These are phyloP conservation scores for Trichosporon faecale DNA, from an alignment of 1,284 basidiomycete species.

Conservation along the genomic window DNA sequence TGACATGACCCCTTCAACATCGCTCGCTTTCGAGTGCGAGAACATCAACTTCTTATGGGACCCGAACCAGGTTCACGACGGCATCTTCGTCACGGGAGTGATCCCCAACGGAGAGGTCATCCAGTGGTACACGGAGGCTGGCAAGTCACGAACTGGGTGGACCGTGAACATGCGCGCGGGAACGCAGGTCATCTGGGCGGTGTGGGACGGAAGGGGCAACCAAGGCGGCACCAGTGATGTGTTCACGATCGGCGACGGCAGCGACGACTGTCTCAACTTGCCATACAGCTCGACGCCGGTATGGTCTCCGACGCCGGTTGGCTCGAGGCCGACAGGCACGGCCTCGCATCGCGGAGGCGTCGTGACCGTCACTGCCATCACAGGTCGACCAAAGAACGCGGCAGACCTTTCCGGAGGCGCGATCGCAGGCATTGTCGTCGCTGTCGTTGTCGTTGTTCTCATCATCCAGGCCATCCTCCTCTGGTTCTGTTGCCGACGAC, in stretches of 20 bases:
- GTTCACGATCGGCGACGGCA: slow-evolving; percentile 28
- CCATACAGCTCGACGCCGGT: slow-evolving; percentile 38
- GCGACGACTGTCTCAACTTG: slow-evolving; percentile 32
- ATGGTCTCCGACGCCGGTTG: slow-evolving; percentile 17
- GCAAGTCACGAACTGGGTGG: slow-evolving; percentile 24
- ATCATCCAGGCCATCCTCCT: slow-evolving; percentile 35
- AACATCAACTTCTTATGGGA: slow-evolving; percentile 37
- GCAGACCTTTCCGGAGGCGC: slow-evolving; percentile 25
- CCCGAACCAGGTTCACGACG: slow-evolving; percentile 20
- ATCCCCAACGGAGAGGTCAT: slow-evolving; percentile 46
- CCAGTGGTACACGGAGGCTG: slow-evolving; percentile 21
- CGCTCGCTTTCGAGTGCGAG: slow-evolving; percentile 28
- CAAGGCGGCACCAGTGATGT: slow-evolving; percentile 39
- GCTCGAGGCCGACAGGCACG: slow-evolving; percentile 10
- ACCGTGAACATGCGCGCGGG: slow-evolving; percentile 39
- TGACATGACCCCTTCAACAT: background rate
- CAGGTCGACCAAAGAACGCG: slow-evolving; percentile 15
- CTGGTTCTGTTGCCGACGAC: slow-evolving; percentile 46
- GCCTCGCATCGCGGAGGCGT: slow-evolving; percentile 24
- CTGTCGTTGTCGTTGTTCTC: slow-evolving; percentile 33
- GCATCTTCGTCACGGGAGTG: slow-evolving; percentile 40
- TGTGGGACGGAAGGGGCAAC: slow-evolving; percentile 33
- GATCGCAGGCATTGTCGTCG: slow-evolving; percentile 45
- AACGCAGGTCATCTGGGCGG: slow-evolving; percentile 37
- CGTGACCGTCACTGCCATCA: slow-evolving; percentile 38